Base-by-base conservation (phyloP, 495 filamentous ascomycete genomes). In the Xeromyces bisporus region DNA sequence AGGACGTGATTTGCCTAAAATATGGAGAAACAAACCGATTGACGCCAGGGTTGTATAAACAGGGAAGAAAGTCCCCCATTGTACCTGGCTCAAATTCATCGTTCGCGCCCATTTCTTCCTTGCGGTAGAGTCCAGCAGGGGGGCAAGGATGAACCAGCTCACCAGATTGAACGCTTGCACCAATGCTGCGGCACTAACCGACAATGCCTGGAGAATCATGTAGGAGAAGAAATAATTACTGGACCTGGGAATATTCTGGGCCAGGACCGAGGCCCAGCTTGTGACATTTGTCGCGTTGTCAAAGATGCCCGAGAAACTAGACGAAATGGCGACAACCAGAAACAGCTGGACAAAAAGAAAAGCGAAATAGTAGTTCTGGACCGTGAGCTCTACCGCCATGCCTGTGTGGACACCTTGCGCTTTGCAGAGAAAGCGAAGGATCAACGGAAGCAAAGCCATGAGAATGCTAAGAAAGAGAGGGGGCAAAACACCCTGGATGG, bases 151-250 rank as follows among this genome's bases (percentile, higher is more conserved):
- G 42, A 85, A 94, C 71, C 83, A 91, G 37, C 77, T 62, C 28
- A 84, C 50, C 10, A 93, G 57, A 17, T 69, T 71, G 16, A 68
- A 67, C 29, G 92, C 71, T 44, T 97, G 91, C n/a, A 93, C 63
- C 8, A 97, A 62, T 8, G 82, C 82, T 44, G 82, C 85, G 15
- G 87, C 86, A 53, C 83, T 91, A 42, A 79, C 78, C 35, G 80
- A 80, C 43, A 97, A 66, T 10, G 85, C 82, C 47, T 94, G 91
- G 12, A 97, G 71, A 48, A 96, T 74, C 74, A 97, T 84, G 62
- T 97, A 97, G 3, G 81, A 84, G 61, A 94, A 96, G 61, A 96
- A 97, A 55, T 93, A 96, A 47, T 94, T 92, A 38, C 81, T 77
- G 2, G 86, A 81, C 52, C 75, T 77, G 23, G 89, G 89, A 23